Base-by-base conservation (phyloP, 192 early-diverging fungal genomes). In the Paraglomus brasilianum region DNA sequence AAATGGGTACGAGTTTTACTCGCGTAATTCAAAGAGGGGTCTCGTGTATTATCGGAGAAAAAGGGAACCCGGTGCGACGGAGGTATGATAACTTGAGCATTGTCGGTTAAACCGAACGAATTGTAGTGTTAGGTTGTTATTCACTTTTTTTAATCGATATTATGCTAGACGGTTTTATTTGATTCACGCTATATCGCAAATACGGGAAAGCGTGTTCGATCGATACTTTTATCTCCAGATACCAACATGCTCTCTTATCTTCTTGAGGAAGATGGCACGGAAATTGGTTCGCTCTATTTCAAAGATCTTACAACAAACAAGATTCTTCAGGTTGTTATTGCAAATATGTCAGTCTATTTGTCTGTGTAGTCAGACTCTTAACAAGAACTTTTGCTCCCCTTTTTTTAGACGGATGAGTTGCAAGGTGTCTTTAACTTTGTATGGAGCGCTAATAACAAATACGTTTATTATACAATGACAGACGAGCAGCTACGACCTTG, bases 381-480 rank as follows among this genome's bases (percentile, higher is more conserved):
- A 13, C 5, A 6, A 8, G 17, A 36, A 4, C 10, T 15, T 21
- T 66, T 73, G 22, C 15, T 63, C 13, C 62, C 17, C 43, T 64
- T 66, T 65, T 68, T 49, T 41, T 30, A 65, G 41, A 19, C 39
- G 15, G 55, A 59, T 75, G 69, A 64, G 66, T 70, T 85, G 15
- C 71, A 81, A 42, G 77, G 72, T 59, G 75, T 79, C 10, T 91
- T 78, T 69, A 92, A 91, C 66, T 91, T 89, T 81, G 89, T 89
- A 3, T 87, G 86, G 86, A 88, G 85, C 57, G 86, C 82, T 22
- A 72, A 80, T 44, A 75, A 69, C 57, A 61, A 76, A 46, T 80
- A 78, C 58, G 69, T 92, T 10, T 89, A 84, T 44, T 92, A 90
- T 57, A 92, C 89, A 11, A 81, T 89, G 11, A 74, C 89, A 7